Evolutionary conservation across 192 early-diverging fungal species (phyloP), one percentile per base, ranked within the genome.

Genomic region (Backusella macrospora): DNA sequence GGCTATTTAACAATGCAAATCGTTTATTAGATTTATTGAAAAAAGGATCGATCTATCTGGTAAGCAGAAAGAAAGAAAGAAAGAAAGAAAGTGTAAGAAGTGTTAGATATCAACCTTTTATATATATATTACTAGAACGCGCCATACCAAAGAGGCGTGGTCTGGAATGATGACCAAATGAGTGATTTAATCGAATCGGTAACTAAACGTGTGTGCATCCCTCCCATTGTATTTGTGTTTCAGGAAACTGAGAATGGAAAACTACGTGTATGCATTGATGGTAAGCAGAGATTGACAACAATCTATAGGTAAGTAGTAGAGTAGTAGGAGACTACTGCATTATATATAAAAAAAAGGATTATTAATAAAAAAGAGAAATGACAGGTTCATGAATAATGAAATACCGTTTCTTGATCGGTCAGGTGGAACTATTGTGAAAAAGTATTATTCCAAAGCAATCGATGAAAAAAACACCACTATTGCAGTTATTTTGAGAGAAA

Each of bases 361-460:
- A 38, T 18, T 70, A 52, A 43, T 43, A 43, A 43, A 43, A 10
- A 10, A 10, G 4, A 10, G 42, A 5, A 43, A 10, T 47, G n/a
- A 26, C 39, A 71, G 69, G 15, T 71, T 71, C 21, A 71, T 71
- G 69, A 38, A 71, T 5, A 71, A 71, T 16, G 69, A 71, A 55
- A 55, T 71, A 38, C 37, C 69, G 5, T 59, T 55, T 9, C 13
- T 59, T 10, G 49, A 55, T 59, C 52, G 52, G 26, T 26, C 21
- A 9, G 23, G 29, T 9, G 69, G 42, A 55, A 39, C n/a, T 6
- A 6, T 34, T 18, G 40, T 29, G 12, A 23, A 16, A 48, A 69
- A 69, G 26, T 69, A 48, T 34, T 48, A 69, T 40, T 66, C 16
- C 15, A 6, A n/a, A 18, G 7, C 6, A 4, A 3, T 40, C 16